A percentile compares a stretch with the other conserved stretches of the same genome.
Evolutionary conservation across 78 protist genomes (phyloP).

Genomic region (Emiliania huxleyi): DNA sequence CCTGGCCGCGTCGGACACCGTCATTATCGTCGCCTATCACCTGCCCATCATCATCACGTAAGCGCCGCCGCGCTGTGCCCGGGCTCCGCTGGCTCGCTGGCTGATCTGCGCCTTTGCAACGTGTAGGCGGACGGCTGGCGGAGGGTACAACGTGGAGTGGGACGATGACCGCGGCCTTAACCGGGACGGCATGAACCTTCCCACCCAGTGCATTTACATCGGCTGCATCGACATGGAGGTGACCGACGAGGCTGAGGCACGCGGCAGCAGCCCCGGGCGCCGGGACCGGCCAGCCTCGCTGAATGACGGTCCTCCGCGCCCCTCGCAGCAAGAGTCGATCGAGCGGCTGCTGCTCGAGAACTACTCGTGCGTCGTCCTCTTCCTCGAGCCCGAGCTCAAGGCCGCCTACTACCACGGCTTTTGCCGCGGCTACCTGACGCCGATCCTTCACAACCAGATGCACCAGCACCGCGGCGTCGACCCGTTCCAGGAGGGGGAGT

Average conservation of each 20-base stretch:
- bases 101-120: too few species aligned
- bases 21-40: conserved; percentile 31
- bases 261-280: too few species aligned
- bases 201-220: not conserved
- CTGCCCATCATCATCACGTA: not conserved
- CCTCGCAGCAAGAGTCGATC: not conserved
- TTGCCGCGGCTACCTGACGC: conserved; percentile 69
- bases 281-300: not conserved
- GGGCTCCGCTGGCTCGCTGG: too few species aligned
- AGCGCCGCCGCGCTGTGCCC: not conserved
- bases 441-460: conserved; percentile 74
- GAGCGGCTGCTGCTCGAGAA: not conserved
- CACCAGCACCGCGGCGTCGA: not conserved
- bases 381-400: conserved; percentile 46
- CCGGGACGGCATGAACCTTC: not conserved
- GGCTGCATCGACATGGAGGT: not conserved
- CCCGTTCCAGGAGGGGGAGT: not conserved
- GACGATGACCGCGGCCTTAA: not conserved
- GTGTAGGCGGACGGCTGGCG: not conserved
- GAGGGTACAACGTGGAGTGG: not conserved
- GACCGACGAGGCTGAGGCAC: not conserved
- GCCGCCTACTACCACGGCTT: conserved; percentile 70
- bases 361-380: conserved; percentile 67
- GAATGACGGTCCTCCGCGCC: not conserved
- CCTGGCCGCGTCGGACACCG: not conserved